These are phyloP conservation scores for Bryopsis sp. DNA, from an alignment of 139 green algal genomes.

Conservation along the genomic window DNA sequence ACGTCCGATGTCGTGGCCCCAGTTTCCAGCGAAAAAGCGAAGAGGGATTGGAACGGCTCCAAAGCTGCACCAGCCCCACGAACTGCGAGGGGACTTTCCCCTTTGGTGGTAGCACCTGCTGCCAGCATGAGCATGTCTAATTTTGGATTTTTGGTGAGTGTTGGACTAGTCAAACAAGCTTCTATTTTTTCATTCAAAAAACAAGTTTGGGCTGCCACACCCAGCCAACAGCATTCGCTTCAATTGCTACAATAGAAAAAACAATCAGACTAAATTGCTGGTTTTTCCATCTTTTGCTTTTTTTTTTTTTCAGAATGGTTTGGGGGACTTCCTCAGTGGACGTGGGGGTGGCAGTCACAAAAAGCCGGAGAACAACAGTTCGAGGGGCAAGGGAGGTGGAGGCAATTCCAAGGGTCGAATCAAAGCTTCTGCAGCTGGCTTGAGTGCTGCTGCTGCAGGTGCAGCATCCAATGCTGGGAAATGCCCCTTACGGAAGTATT, in stretches of 20 bases:
- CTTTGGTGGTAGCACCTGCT: no score
- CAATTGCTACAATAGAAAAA: no score
- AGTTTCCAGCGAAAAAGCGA: background rate
- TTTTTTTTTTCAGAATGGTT: no score
- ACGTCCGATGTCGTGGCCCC: background rate
- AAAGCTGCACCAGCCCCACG: no score
- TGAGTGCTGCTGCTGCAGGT: background rate
- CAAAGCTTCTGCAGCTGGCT: background rate
- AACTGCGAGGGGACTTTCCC: no score
- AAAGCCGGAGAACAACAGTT: background rate
- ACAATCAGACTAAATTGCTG: no score
- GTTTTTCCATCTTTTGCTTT: no score
- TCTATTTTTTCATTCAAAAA: background rate
- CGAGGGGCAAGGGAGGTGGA: no score
- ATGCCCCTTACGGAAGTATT: conserved; percentile 33
- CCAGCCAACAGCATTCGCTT: no score
- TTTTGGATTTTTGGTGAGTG: background rate
- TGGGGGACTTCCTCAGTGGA: background rate
- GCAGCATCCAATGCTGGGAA: background rate
- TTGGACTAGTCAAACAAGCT: background rate
- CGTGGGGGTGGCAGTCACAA: background rate
- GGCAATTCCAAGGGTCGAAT: no score
- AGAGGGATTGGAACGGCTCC: no score
- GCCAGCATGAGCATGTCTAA: background rate
- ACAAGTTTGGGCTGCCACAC: no score